Conservation (phyloP, 106 monocot species). For the Dioscorea alata region DNA sequence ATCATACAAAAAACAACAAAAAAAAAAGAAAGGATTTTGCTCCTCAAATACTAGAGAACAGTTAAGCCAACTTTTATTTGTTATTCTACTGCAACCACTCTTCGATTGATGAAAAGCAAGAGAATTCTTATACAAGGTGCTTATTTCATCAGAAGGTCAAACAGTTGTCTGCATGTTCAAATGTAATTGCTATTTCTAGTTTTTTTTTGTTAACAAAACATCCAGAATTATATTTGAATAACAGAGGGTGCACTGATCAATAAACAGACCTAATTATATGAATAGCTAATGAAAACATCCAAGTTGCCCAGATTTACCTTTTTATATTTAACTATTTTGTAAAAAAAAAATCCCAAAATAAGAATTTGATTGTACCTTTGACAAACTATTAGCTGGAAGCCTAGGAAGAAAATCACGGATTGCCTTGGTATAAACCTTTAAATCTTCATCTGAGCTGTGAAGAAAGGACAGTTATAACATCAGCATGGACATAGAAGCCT, state of each 20-base stretch:
- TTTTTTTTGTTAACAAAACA: too few species aligned
- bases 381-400: constrained; percentile 72
- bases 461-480: constrained; percentile 1
- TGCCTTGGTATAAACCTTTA: constrained; percentile 69
- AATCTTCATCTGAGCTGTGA: constrained; percentile 52
- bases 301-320: too few species aligned
- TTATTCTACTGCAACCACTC: too few species aligned
- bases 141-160: background rate
- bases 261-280: too few species aligned
- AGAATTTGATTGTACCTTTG: constrained; percentile 40
- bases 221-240: too few species aligned
- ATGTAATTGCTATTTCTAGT: background rate
- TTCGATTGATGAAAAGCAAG: background rate
- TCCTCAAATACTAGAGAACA: too few species aligned
- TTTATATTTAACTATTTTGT: background rate
- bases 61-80: too few species aligned
- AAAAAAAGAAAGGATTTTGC: too few species aligned
- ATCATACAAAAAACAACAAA: too few species aligned
- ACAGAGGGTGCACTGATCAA: too few species aligned
- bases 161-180: background rate
- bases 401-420: constrained; percentile 35
- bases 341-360: background rate
- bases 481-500: background rate
- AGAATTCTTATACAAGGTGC: background rate
- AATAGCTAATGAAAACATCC: background rate